A percentile compares a stretch with the other conserved stretches of the same genome.
Evolutionary conservation across 2,329 filamentous ascomycete genomes (phyloP).

Genomic region (Paracorniculantispora psalliotae): DNA sequence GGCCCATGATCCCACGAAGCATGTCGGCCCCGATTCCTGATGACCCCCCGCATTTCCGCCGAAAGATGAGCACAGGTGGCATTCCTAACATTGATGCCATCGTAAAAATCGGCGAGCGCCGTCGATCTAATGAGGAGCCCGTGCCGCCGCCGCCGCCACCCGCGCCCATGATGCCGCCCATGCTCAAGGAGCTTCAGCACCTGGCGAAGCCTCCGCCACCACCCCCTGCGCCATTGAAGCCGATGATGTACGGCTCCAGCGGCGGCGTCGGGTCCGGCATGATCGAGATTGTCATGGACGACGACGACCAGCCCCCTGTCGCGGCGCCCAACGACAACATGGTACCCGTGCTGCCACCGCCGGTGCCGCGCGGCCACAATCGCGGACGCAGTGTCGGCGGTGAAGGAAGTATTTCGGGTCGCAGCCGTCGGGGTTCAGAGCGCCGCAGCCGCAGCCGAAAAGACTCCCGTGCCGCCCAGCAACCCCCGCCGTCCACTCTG

Average conservation of each 20-base stretch:
- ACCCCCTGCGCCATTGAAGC: slow-evolving; percentile 51
- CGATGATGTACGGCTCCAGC: slow-evolving; percentile 35
- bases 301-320: slow-evolving; percentile 39
- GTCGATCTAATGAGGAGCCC: slow-evolving; percentile 46
- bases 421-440: slow-evolving; percentile 54
- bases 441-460: slow-evolving; percentile 54
- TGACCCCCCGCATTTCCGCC: slow-evolving; percentile 26
- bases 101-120: slow-evolving; percentile 31
- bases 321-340: slow-evolving; percentile 37
- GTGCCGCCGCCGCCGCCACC: slow-evolving; percentile 39
- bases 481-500: background rate
- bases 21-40: slow-evolving; percentile 55
- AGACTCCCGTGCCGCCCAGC: slow-evolving; percentile 25
- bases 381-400: slow-evolving; percentile 53
- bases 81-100: slow-evolving; percentile 47
- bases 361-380: slow-evolving; percentile 44
- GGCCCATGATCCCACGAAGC: slow-evolving; percentile 49
- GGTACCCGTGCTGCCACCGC: slow-evolving; percentile 42
- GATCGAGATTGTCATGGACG: slow-evolving; percentile 64
- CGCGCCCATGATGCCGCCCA: slow-evolving; percentile 41
- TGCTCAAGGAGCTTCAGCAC: slow-evolving; percentile 60
- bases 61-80: slow-evolving; percentile 33
- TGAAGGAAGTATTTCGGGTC: slow-evolving; percentile 48
- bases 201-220: slow-evolving; percentile 57
- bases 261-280: slow-evolving; percentile 48